These are phyloP conservation scores for Monilinia fructigena DNA, from an alignment of 2,329 filamentous ascomycete species.

Conservation along the genomic window DNA sequence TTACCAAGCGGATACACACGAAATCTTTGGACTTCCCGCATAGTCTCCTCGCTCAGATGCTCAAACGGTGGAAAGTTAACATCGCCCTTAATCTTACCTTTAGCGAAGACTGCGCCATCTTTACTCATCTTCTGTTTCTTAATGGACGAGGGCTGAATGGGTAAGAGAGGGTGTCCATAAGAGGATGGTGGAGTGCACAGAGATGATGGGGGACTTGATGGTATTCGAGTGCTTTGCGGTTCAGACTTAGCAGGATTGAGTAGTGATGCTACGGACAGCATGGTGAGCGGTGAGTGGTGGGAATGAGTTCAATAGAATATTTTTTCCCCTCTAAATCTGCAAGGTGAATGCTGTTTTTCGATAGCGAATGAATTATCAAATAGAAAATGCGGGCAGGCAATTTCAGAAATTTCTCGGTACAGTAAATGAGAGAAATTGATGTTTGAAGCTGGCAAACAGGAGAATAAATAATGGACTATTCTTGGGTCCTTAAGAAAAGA, in stretches of 20 bases:
- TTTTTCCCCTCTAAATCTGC: conserved; percentile 32
- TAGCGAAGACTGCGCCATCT: conserved; percentile 61
- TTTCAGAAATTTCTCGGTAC: conserved; percentile 26
- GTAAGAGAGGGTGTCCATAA: conserved; percentile 33
- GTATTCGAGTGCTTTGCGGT: conserved; percentile 44
- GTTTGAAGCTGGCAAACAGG: conserved; percentile 36
- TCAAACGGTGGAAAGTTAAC: conserved; percentile 77
- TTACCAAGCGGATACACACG: conserved; percentile 63
- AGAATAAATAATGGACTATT: conserved; percentile 29
- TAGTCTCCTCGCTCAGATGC: conserved; percentile 56
- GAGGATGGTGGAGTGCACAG: conserved; percentile 34
- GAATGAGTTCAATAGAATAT: conserved; percentile 28
- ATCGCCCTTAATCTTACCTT: conserved; percentile 60
- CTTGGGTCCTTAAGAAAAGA: conserved; percentile 31
- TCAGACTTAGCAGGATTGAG: conserved; percentile 56
- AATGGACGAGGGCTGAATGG: conserved; percentile 35
- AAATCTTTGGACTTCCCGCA: conserved; percentile 60
- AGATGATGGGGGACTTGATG: conserved; percentile 43
- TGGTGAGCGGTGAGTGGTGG: conserved; percentile 41
- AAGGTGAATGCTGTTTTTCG: conserved; percentile 30
- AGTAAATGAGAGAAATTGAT: conserved; percentile 29
- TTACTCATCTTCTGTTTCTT: conserved; percentile 62
- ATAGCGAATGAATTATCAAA: conserved; percentile 30
- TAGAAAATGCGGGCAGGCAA: conserved; percentile 23
- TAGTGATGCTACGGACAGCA: conserved; percentile 65